Evolutionary conservation across 352 stramenopile genomes (phyloP), one percentile per base, ranked within the genome.

Genomic region (Globisporangium megalacanthum): DNA sequence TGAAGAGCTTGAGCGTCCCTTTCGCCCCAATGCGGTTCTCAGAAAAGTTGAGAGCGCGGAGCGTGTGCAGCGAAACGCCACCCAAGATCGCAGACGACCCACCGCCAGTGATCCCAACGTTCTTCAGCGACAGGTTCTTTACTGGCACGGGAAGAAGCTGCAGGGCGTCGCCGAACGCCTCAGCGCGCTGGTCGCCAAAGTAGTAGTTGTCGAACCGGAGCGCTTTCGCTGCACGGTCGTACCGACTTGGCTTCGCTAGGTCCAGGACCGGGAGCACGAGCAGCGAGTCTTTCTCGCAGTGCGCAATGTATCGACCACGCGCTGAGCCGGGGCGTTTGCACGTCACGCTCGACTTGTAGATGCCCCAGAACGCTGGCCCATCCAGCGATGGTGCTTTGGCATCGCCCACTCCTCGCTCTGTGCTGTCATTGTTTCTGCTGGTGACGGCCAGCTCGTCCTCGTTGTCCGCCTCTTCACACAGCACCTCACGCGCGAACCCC

Each of bases 141-240:
- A 91, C 66, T 6, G 68, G 60, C 2, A 88, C 65, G 9, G 78
- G 73, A 13, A 91, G 58, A 0, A 89, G 54, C 33, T 84, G 68
- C 10, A 91, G 64, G 6, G 81, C 75, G 29, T 79, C 63, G 1
- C 81, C 81, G 31, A 91, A 66, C 0, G 81, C 78, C 33, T 88
- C 73, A 1, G 81, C 78, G 1, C 78, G 74, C 46, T 83, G 72
- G 54, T 89, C 78, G 8, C 81, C 78, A 52, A 91, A 83, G 60
- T 83, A 91, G 56, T 89, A 91, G 56, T 91, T 88, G 61, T 83
- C 73, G 44, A 82, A 91, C 0, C 69, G 60, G 13, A 91, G 69
- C 6, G 67, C 52, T 37, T 79, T 76, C 0, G 56, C 69, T 17
- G 56, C 55, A 29, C 44, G 49, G 31, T 88, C 72, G 37, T 87